Percentiles rank a stretch among this genome's conserved stretches.
These are phyloP conservation scores for Dissophora ornata DNA, from an alignment of 192 early-diverging fungal species.

Conservation along the genomic window DNA sequence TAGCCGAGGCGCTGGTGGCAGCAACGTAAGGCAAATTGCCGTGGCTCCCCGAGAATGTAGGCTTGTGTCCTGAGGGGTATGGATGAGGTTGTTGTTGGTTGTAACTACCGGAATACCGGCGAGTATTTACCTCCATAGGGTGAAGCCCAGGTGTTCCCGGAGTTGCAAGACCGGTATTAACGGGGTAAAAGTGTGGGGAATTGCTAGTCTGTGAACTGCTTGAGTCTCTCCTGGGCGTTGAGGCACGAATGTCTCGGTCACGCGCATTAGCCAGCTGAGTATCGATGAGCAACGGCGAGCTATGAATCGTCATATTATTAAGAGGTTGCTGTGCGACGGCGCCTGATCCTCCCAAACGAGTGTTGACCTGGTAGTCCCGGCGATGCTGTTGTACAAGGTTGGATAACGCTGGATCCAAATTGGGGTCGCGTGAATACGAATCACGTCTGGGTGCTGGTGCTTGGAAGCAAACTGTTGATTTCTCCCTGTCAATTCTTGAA, in stretches of 20 bases:
- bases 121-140: background rate
- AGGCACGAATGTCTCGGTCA: background rate
- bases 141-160: background rate
- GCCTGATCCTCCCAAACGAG: constrained; percentile 13
- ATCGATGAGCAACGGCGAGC: constrained; percentile 5
- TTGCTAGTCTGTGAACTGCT: background rate
- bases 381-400: constrained; percentile 45
- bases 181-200: constrained; percentile 10
- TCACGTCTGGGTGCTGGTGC: constrained; percentile 4
- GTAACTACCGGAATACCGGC: constrained; percentile 2
- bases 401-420: constrained; percentile 30
- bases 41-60: constrained; percentile 5
- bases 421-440: constrained; percentile 16
- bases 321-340: background rate
- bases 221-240: constrained; percentile 12
- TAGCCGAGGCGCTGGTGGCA: constrained; percentile 9
- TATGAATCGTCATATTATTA: background rate
- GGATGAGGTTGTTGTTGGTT: background rate
- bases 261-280: background rate
- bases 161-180: background rate
- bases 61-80: constrained; percentile 1
- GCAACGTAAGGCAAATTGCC: constrained; percentile 24
- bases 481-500: constrained; percentile 38
- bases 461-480: constrained; percentile 45
- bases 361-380: constrained; percentile 23